phyloP scores from a whole-genome alignment of 306 rosid genomes.

The Sicyos edulis region DNA sequence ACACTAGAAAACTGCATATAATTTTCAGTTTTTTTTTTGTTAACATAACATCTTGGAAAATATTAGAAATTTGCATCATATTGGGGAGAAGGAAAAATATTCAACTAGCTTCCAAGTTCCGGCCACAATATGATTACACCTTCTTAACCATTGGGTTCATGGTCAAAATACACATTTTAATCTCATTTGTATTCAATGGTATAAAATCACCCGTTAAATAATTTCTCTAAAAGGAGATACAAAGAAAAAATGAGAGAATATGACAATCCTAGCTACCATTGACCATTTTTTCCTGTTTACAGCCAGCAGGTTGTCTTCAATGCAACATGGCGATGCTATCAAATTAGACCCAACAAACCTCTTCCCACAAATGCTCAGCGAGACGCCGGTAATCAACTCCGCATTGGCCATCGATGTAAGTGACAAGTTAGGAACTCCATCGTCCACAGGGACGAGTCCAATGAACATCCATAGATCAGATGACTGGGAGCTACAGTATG shows the following conservation, averaged over 20 bases:
- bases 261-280: background rate
- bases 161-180: background rate
- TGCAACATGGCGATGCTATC: conserved; percentile 40
- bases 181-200: background rate
- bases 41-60: background rate
- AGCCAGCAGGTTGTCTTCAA: conserved; percentile 47
- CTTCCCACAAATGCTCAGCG: conserved; percentile 29
- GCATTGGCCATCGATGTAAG: conserved; percentile 27
- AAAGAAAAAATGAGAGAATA: background rate
- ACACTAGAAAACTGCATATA: background rate
- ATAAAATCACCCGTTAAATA: background rate
- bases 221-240: background rate
- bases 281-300: conserved; percentile 18
- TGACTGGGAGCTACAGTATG: conserved; percentile 55
- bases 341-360: conserved; percentile 32
- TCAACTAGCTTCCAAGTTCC: background rate
- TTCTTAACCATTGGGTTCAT: background rate
- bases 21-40: background rate
- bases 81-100: background rate
- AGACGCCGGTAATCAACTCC: conserved; percentile 30
- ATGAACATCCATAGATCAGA: conserved; percentile 33
- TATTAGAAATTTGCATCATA: background rate
- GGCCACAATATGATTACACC: background rate
- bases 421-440: conserved; percentile 27
- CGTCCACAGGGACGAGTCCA: conserved; percentile 21